Conservation (phyloP, 352 stramenopile species). For the Pythium aphanidermatum region DNA sequence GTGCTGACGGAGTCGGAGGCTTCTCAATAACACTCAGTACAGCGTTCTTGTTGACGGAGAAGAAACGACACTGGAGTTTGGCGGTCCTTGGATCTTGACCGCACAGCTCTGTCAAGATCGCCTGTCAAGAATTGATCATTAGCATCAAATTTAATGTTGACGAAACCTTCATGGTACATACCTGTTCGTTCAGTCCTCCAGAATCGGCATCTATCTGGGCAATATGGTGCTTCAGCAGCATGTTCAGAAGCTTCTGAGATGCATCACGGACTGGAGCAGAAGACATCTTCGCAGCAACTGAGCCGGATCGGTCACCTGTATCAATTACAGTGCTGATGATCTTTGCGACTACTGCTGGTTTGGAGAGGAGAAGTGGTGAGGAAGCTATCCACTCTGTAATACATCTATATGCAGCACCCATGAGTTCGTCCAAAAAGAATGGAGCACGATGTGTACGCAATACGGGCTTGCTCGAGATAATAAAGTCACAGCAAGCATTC, state of each 20-base stretch:
- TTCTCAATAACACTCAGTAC: conserved; percentile 82
- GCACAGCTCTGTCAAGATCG: conserved; percentile 50
- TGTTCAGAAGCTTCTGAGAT: conserved; percentile 75
- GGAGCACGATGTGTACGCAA: conserved; percentile 65
- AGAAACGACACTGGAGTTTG: conserved; percentile 64
- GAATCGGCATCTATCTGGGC: conserved; percentile 40
- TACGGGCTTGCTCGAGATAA: conserved; percentile 68
- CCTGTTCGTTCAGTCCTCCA: conserved; percentile 49
- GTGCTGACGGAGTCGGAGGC: conserved; percentile 24
- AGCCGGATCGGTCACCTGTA: conserved; percentile 62
- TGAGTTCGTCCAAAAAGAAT: conserved; percentile 80
- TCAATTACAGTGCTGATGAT: conserved; percentile 82
- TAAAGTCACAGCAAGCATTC: conserved; percentile 83
- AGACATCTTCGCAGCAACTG: conserved; percentile 42
- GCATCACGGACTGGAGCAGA: conserved; percentile 57
- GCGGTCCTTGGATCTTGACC: conserved; percentile 33
- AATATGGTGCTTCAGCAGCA: conserved; percentile 87
- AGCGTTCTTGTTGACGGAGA: conserved; percentile 73
- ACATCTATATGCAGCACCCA: conserved; percentile 71
- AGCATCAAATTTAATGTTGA: too few species aligned
- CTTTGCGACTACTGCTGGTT: conserved; percentile 67
- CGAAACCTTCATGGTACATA: conserved; percentile 18
- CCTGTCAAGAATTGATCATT: conserved; percentile 28
- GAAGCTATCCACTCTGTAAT: conserved; percentile 85
- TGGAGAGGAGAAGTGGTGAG: conserved; percentile 61